Percentiles rank a stretch among this genome's conserved stretches.
These are phyloP conservation scores for Pisolithus albus DNA, from an alignment of 768 basidiomycete genomes.

Conservation along the genomic window DNA sequence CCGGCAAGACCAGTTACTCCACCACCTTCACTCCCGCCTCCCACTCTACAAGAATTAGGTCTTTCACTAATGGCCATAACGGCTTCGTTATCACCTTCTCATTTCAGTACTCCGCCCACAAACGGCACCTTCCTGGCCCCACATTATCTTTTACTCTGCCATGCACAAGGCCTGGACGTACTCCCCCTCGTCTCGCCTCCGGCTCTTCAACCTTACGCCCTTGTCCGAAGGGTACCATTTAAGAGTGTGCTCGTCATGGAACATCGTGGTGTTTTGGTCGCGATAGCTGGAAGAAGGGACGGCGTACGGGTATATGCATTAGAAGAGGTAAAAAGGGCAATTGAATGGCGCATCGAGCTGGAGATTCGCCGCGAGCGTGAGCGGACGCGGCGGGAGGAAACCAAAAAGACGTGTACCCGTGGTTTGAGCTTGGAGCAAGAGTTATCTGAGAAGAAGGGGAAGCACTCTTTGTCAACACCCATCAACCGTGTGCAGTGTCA, in stretches of 20 bases:
- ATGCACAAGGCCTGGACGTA: constrained; percentile 80
- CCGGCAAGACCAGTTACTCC: constrained; percentile 55
- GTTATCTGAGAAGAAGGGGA: constrained; percentile 41
- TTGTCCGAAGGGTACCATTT: constrained; percentile 75
- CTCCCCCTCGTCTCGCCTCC: constrained; percentile 75
- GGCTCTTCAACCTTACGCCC: constrained; percentile 67
- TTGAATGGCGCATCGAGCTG: constrained; percentile 83
- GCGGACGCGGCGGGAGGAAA: constrained; percentile 57
- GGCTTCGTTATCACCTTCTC: constrained; percentile 61
- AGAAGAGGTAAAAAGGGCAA: constrained; percentile 77
- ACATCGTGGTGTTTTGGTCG: constrained; percentile 83
- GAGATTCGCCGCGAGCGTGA: constrained; percentile 73
- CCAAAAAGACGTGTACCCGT: constrained; percentile 44
- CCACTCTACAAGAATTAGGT: constrained; percentile 69
- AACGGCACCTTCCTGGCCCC: constrained; percentile 77
- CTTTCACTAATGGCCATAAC: constrained; percentile 65
- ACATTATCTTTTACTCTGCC: constrained; percentile 77
- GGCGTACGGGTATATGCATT: constrained; percentile 85
- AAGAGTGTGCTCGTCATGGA: constrained; percentile 91
- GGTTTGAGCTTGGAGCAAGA: constrained; percentile 31
- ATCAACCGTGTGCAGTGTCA: constrained; percentile 23
- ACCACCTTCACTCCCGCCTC: constrained; percentile 65
- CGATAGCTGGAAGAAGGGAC: constrained; percentile 80
- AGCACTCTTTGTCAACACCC: constrained; percentile 45
- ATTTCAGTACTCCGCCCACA: constrained; percentile 68